Conservation (phyloP, 2,329 filamentous ascomycete species). For the Penicillium sp. region DNA sequence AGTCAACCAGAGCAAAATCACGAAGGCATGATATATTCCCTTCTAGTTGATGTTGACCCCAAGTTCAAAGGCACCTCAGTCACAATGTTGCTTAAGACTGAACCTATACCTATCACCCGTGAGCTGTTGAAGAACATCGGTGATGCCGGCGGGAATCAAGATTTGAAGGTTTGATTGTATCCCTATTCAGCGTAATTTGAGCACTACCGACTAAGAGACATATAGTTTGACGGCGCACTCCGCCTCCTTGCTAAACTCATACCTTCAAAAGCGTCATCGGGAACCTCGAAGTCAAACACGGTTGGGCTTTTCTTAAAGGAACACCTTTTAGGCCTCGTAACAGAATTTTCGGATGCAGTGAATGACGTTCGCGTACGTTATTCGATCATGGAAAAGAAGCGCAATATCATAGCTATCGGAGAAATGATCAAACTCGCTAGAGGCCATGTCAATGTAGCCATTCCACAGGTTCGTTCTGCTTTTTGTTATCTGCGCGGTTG, state of each 20-base stretch:
- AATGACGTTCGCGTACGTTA: conserved; percentile 62
- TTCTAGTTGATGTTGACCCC: conserved; percentile 64
- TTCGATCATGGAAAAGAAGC: conserved; percentile 64
- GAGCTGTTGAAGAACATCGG: conserved; percentile 78
- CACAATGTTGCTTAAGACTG: conserved; percentile 65
- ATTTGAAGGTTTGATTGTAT: conserved; percentile 46
- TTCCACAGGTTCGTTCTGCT: conserved; percentile 67
- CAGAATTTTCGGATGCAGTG: conserved; percentile 72
- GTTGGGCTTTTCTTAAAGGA: conserved; percentile 74
- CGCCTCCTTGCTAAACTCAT: conserved; percentile 49
- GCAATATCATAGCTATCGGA: conserved; percentile 77
- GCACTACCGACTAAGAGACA: conserved; percentile 16
- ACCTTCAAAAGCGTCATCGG: conserved; percentile 46
- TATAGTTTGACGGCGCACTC: conserved; percentile 49
- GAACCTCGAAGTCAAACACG: conserved; percentile 44
- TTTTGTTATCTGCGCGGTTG: background rate
- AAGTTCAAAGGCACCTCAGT: conserved; percentile 66
- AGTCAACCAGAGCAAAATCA: conserved; percentile 60
- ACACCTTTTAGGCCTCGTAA: conserved; percentile 82
- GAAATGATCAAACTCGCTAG: conserved; percentile 80
- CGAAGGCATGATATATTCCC: conserved; percentile 64
- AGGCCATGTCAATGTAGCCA: conserved; percentile 67
- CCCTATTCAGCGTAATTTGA: background rate
- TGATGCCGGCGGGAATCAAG: conserved; percentile 56
- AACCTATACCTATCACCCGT: conserved; percentile 71